Evolutionary conservation across 352 stramenopile species (phyloP).

Genomic region (Phytophthora chlamydospora): DNA sequence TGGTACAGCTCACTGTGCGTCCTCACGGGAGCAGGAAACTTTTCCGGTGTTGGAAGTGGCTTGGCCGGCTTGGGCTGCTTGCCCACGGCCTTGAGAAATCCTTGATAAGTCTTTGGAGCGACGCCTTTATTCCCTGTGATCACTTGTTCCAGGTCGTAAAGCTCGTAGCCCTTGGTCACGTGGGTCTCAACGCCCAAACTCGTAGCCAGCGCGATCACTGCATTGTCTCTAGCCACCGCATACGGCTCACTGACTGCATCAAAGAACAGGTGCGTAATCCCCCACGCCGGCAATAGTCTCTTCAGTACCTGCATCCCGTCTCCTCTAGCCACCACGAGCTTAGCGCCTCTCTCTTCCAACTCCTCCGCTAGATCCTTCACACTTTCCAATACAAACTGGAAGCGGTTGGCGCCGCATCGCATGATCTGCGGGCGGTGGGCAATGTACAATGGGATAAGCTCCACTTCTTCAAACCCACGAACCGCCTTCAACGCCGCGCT

Average conservation of each 20-base stretch:
- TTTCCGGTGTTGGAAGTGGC: conserved; percentile 53
- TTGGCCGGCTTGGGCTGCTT: conserved; percentile 50
- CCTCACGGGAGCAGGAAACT: conserved; percentile 38
- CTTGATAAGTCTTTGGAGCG: conserved; percentile 77
- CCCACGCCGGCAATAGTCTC: conserved; percentile 81
- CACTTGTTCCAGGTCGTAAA: conserved; percentile 71
- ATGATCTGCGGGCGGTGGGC: conserved; percentile 88
- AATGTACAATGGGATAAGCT: conserved; percentile 89
- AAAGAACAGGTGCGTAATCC: conserved; percentile 91
- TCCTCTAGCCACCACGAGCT: conserved; percentile 78
- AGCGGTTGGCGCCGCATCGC: conserved; percentile 77
- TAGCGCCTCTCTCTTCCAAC: conserved; percentile 62
- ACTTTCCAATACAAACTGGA: conserved; percentile 94
- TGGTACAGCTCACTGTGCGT: conserved; percentile 63
- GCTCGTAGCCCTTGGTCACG: conserved; percentile 62
- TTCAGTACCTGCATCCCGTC: conserved; percentile 81
- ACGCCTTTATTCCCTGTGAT: conserved; percentile 56
- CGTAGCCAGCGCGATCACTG: conserved; percentile 56
- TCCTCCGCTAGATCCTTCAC: conserved; percentile 81
- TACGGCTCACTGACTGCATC: conserved; percentile 93
- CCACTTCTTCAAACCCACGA: conserved; percentile 25
- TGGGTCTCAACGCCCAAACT: conserved; percentile 70
- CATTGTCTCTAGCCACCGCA: conserved; percentile 75
- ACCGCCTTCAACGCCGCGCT: conserved; percentile 68
- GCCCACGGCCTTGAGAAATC: conserved; percentile 59